phyloP scores from a whole-genome alignment of 2,329 filamentous ascomycete species.

The Apiospora marii region DNA sequence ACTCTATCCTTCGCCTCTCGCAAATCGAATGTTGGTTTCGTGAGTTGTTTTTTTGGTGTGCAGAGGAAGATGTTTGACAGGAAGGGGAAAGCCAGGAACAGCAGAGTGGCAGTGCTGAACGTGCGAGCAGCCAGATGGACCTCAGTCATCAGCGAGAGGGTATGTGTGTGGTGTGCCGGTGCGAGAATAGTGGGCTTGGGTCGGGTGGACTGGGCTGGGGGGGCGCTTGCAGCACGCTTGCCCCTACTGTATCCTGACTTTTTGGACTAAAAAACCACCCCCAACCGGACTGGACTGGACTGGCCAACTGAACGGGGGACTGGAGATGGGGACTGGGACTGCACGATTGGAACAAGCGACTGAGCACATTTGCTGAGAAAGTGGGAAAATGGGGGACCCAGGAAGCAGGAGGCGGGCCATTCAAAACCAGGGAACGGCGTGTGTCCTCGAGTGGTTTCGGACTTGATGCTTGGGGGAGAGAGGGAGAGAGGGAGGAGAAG shows the following conservation, averaged over 20 bases:
- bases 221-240: neutral
- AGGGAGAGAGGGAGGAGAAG: neutral
- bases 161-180: constrained; percentile 5
- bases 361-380: constrained; percentile 18
- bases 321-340: neutral
- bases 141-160: constrained; percentile 10
- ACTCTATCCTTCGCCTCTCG: constrained; percentile 6
- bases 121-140: constrained; percentile 19
- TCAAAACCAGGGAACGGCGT: constrained; percentile 18
- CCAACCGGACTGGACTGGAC: neutral
- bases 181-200: constrained; percentile 20
- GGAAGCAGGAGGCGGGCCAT: constrained; percentile 18
- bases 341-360: constrained; percentile 13
- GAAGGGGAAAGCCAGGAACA: constrained; percentile 21
- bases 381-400: neutral
- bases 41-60: constrained; percentile 19
- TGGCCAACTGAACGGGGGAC: neutral
- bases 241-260: neutral
- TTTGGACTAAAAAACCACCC: neutral
- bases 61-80: constrained; percentile 20
- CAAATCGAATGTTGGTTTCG: constrained; percentile 19
- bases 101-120: constrained; percentile 20
- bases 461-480: constrained; percentile 15
- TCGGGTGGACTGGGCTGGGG: constrained; percentile 1
- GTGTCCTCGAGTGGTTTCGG: constrained; percentile 14